A percentile compares a stretch with the other conserved stretches of the same genome.
These are phyloP conservation scores for Zymoseptoria crescenta DNA, from an alignment of 2,329 filamentous ascomycete genomes.

Conservation along the genomic window DNA sequence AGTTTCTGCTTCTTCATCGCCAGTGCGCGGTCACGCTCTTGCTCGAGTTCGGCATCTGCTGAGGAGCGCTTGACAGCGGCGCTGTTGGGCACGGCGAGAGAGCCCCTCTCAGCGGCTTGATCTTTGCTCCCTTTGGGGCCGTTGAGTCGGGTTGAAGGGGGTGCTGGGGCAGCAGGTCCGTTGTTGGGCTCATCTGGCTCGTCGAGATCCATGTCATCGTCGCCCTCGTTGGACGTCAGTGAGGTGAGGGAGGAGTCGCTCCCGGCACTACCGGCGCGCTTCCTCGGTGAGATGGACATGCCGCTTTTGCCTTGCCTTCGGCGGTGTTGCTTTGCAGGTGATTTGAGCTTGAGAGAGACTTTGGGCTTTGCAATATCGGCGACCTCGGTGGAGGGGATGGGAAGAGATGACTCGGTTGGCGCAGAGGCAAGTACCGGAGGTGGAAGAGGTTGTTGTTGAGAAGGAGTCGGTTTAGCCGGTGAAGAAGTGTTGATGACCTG, in stretches of 20 bases:
- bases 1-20: slow-evolving; percentile 30
- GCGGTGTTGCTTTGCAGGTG: slow-evolving; percentile 16
- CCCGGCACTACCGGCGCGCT: slow-evolving; percentile 16
- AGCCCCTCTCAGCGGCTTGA: slow-evolving; percentile 24
- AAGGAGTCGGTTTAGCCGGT: slow-evolving; percentile 5
- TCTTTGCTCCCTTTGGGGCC: slow-evolving; percentile 19
- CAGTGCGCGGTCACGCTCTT: slow-evolving; percentile 22
- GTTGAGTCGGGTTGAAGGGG: slow-evolving; percentile 9
- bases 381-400: slow-evolving; percentile 26
- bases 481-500: not conserved
- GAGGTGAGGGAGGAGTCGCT: slow-evolving; percentile 29
- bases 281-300: slow-evolving; percentile 22
- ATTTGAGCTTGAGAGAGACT: slow-evolving; percentile 26
- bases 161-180: slow-evolving; percentile 6
- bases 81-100: slow-evolving; percentile 17
- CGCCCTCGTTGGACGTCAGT: slow-evolving; percentile 29
- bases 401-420: slow-evolving; percentile 2
- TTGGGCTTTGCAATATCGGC: slow-evolving; percentile 20
- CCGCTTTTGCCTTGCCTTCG: slow-evolving; percentile 13
- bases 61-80: slow-evolving; percentile 27
- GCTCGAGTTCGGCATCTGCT: slow-evolving; percentile 27
- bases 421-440: not conserved
- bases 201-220: slow-evolving; percentile 20
- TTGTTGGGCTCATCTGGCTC: slow-evolving; percentile 9
- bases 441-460: slow-evolving; percentile 16